These are phyloP conservation scores for Lipomyces sp. DNA, from an alignment of 805 yeast species.

Conservation along the genomic window DNA sequence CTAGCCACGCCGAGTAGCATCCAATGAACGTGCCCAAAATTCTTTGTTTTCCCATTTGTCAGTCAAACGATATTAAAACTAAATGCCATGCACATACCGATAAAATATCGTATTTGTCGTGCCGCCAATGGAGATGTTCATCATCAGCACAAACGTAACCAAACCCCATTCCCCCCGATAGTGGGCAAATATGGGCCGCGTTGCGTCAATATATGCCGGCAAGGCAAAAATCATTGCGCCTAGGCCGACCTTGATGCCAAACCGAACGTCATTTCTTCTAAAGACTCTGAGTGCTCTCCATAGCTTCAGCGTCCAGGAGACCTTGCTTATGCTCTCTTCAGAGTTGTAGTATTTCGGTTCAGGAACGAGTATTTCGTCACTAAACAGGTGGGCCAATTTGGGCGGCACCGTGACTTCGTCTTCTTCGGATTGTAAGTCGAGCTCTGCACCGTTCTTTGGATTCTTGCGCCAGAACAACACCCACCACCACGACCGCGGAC, in stretches of 20 bases:
- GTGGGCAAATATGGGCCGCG: constrained; percentile 52
- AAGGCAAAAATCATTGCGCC: constrained; percentile 66
- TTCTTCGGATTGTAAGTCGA: neutral
- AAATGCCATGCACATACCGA: neutral
- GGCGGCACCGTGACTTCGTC: constrained; percentile 24
- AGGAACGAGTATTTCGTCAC: constrained; percentile 9
- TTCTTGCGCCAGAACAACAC: constrained; percentile 48
- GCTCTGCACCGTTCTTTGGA: constrained; percentile 5
- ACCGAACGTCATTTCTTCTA: constrained; percentile 65
- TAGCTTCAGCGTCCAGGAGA: constrained; percentile 23
- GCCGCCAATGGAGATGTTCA: constrained; percentile 83
- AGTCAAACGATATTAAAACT: too few relatives aligned
- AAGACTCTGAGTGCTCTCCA: constrained; percentile 49
- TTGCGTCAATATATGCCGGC: constrained; percentile 61
- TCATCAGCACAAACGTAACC: constrained; percentile 73
- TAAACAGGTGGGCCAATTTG: constrained; percentile 20
- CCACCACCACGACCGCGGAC: constrained; percentile 50
- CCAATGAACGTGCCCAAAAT: constrained; percentile 74
- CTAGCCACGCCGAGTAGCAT: constrained; percentile 15
- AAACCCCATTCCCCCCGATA: constrained; percentile 86
- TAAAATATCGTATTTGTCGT: constrained; percentile 45
- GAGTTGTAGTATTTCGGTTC: constrained; percentile 7
- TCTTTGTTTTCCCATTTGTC: constrained; percentile 19
- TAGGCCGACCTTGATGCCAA: constrained; percentile 73
- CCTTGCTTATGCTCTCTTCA: neutral